phyloP scores from a whole-genome alignment of 371 early-diverging fungal species.

The Haplosporangium sp. region DNA sequence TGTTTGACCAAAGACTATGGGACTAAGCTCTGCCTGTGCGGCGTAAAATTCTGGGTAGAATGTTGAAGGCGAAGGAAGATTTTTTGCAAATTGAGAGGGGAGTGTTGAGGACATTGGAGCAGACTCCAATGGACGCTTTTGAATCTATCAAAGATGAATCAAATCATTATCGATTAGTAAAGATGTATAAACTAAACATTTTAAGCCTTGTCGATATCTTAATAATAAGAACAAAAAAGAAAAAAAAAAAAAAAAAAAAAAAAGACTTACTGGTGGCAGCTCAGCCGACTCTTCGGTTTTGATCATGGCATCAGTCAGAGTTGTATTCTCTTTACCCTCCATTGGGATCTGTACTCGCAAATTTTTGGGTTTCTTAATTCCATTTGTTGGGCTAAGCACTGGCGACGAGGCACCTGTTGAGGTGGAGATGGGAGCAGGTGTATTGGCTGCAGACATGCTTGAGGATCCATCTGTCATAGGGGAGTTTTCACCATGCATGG shows the following conservation, averaged over 20 bases:
- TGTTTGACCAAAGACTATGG: slow-evolving; percentile 52
- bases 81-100: slow-evolving; percentile 79
- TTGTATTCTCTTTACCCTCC: slow-evolving; percentile 46
- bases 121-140: slow-evolving; percentile 47
- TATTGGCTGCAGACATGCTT: slow-evolving; percentile 4
- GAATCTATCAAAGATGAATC: slow-evolving; percentile 22
- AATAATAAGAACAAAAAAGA: no score
- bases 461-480: slow-evolving; percentile 34
- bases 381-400: slow-evolving; percentile 48
- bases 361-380: slow-evolving; percentile 49
- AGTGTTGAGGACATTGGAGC: slow-evolving; percentile 55
- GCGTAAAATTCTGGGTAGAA: slow-evolving; percentile 84
- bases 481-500: slow-evolving; percentile 20
- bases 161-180: no score
- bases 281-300: slow-evolving; percentile 50
- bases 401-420: slow-evolving; percentile 27
- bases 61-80: slow-evolving; percentile 80
- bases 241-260: no score
- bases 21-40: slow-evolving; percentile 49
- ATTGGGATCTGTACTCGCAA: slow-evolving; percentile 48
- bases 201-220: no score
- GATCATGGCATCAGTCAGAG: slow-evolving; percentile 48
- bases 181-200: no score
- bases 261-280: slow-evolving; percentile 49
- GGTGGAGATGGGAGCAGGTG: slow-evolving; percentile 11